Conservation (phyloP, 2,329 filamentous ascomycete genomes). For the Penicillium sp. region DNA sequence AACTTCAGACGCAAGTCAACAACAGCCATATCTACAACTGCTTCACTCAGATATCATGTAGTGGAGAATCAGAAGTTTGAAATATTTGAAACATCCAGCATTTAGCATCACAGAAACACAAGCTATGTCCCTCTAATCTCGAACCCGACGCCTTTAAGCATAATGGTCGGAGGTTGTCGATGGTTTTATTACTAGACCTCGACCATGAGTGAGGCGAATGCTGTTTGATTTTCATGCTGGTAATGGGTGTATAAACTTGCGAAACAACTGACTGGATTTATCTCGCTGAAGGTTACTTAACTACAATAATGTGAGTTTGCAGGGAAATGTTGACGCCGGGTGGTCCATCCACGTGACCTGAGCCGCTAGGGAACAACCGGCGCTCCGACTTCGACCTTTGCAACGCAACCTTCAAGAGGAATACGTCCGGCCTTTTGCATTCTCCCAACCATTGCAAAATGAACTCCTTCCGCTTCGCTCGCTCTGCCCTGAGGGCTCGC, state of each 20-base stretch:
- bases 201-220: background rate
- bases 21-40: background rate
- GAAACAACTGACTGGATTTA: no score
- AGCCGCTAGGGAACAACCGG: conserved; percentile 44
- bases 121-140: no score
- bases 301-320: no score
- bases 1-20: background rate
- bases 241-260: no score
- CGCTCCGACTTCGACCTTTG: conserved; percentile 43
- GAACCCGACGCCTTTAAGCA: no score
- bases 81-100: no score
- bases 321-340: conserved; percentile 10
- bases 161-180: background rate
- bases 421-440: conserved; percentile 36
- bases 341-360: conserved; percentile 33
- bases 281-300: no score
- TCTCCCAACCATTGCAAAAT: conserved; percentile 56
- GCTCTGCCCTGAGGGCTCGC: conserved; percentile 81
- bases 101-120: no score
- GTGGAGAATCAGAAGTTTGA: no score
- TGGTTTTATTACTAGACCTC: background rate
- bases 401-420: conserved; percentile 41
- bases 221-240: no score
- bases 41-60: background rate
- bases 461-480: conserved; percentile 92